Evolutionary conservation across 2,329 filamentous ascomycete genomes (phyloP).

Genomic region (Scedosporium boydii): DNA sequence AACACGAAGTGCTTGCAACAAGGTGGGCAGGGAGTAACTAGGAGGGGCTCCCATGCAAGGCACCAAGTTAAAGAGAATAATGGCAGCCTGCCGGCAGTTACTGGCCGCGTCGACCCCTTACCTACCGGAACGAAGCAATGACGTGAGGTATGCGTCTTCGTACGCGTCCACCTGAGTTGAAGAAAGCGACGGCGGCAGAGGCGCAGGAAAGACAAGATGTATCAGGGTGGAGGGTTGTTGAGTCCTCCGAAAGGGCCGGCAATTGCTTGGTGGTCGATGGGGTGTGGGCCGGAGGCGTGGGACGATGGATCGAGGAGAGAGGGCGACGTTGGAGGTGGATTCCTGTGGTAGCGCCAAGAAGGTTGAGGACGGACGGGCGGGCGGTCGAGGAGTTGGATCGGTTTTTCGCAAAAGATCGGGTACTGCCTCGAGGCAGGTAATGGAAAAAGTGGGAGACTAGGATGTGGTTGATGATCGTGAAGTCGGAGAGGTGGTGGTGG

Average conservation of each 20-base stretch:
- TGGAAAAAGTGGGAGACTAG: background rate
- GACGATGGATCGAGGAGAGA: background rate
- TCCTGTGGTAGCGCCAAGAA: background rate
- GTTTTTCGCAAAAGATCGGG: background rate
- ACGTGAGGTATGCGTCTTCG: background rate
- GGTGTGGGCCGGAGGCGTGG: background rate
- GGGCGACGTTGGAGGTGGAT: background rate
- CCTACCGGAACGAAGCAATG: background rate
- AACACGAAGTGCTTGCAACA: background rate
- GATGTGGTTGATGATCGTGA: background rate
- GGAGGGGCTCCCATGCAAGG: constrained; percentile 3
- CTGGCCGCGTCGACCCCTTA: background rate
- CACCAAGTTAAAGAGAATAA: constrained; percentile 1
- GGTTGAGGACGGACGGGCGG: background rate
- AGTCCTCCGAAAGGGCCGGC: background rate
- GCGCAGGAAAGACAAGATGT: background rate
- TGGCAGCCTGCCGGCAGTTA: background rate
- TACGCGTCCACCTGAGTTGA: background rate
- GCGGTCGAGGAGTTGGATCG: background rate
- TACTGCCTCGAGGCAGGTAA: background rate
- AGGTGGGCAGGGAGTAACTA: background rate
- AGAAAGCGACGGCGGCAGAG: background rate
- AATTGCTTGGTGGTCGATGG: background rate
- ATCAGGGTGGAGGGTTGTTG: constrained; percentile 4
- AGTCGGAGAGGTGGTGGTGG: background rate